Conservation (phyloP, 208 protist species). For the Leishmania gerbilli region DNA sequence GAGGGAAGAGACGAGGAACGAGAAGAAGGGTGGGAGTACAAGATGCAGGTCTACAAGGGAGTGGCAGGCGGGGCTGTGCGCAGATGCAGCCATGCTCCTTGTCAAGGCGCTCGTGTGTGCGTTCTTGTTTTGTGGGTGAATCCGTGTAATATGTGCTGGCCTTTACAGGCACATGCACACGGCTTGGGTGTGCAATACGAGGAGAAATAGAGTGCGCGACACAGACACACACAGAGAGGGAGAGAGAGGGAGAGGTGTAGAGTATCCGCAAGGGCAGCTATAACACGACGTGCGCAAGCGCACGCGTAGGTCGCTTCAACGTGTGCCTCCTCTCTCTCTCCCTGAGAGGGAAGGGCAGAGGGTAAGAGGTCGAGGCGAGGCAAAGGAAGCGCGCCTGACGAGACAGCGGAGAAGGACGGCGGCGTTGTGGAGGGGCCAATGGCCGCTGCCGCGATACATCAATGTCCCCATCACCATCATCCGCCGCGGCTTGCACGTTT, state of each 20-base stretch:
- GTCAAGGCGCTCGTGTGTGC: too few species aligned
- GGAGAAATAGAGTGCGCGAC: too few species aligned
- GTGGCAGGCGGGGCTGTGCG: background rate
- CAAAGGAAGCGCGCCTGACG: background rate
- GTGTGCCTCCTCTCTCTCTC: background rate
- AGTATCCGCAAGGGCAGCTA: too few species aligned
- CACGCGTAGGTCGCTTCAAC: background rate
- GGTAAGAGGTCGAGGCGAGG: background rate
- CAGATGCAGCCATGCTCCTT: too few species aligned
- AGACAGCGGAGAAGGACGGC: background rate
- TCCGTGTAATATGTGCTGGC: background rate
- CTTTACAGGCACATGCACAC: background rate
- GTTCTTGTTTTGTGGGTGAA: background rate
- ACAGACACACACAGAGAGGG: too few species aligned
- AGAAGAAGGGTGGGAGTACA: background rate
- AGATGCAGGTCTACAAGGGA: background rate
- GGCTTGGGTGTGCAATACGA: too few species aligned
- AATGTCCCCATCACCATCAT: background rate
- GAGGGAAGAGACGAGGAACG: background rate
- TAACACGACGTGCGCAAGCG: too few species aligned
- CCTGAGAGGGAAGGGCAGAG: background rate
- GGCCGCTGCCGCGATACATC: background rate
- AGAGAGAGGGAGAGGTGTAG: too few species aligned
- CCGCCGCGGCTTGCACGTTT: background rate
- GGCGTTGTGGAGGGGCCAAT: background rate